Base-by-base conservation (phyloP, 345 rosid genomes). In the Melastoma malabathricum region DNA sequence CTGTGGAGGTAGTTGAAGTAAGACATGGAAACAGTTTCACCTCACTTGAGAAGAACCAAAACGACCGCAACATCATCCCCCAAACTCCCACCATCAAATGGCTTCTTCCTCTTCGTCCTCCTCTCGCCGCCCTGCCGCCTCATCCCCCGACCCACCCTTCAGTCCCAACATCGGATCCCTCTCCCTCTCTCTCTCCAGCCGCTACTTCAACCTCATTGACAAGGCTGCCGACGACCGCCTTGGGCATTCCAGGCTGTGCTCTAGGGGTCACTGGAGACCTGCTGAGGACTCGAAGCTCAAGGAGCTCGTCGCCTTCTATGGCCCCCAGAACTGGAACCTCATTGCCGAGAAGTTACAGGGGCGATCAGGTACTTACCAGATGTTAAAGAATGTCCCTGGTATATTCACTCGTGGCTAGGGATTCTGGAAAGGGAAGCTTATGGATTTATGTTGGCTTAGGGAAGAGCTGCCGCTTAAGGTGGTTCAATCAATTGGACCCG, bases 261-360 rank as follows among this genome's bases (percentile, higher is more conserved):
- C 95, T 1, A 83, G 99, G 56, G 97, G 99, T 25, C 99, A 93
- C 50, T 93, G 99, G 99, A 75, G 90, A 62, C 94, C 97, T 38
- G 86, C 89, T 7, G 99, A 93, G 71, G 99, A 93, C 73, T 46
- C 68, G 45, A 88, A 81, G 68, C 97, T 93, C 52, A 88, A 76
- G 66, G 90, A 93, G 65, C 94, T 93, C 60, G 97, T 93, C 13
- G 79, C 88, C 22, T 74, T 79, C 44, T 88, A 83, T 62, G 99
- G 97, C 51, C 99, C 99, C 51, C 97, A 88, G 63, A 93, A 93
- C 62, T 93, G 97, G 99, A 93, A 93, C 72, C 84, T 88, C 49
- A 93, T 93, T 46, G 97, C 99, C 38, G 90, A 88, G 58, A 88
- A 88, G 68, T 72, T 93, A 13, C 74, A 81, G 65, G 95, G 97